Conservation (phyloP, 2,329 filamentous ascomycete genomes). For the Phaeomoniella chlamydospora region DNA sequence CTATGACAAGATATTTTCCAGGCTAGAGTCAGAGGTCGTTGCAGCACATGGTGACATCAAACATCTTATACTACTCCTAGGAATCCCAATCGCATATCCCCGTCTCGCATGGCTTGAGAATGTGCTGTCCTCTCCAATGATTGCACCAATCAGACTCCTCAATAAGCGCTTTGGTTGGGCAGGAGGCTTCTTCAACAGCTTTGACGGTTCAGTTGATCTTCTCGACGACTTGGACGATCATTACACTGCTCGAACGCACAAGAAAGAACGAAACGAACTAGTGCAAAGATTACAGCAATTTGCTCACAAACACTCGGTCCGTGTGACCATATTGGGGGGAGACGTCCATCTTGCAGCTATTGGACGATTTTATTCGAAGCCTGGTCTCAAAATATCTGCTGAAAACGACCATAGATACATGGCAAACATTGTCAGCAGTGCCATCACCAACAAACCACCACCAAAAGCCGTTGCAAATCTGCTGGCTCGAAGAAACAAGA, state of each 20-base stretch:
- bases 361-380: constrained; percentile 50
- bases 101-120: constrained; percentile 96
- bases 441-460: constrained; percentile 55
- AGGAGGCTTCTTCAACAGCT: constrained; percentile 80
- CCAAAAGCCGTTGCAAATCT: constrained; percentile 51
- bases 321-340: constrained; percentile 48
- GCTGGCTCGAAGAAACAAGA: constrained; percentile 48
- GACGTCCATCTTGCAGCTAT: constrained; percentile 51
- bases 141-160: constrained; percentile 76
- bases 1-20: constrained; percentile 44
- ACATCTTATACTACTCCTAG: constrained; percentile 48
- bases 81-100: constrained; percentile 55
- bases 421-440: constrained; percentile 48
- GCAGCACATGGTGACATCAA: constrained; percentile 41
- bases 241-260: constrained; percentile 85
- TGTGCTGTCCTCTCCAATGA: constrained; percentile 70
- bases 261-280: constrained; percentile 66
- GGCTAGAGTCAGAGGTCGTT: constrained; percentile 35
- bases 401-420: constrained; percentile 50
- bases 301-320: constrained; percentile 38
- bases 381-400: constrained; percentile 38
- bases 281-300: constrained; percentile 49
- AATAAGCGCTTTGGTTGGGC: constrained; percentile 82
- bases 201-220: constrained; percentile 62
- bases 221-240: constrained; percentile 53